Evolutionary conservation across 163 green algal genomes (phyloP), one percentile per base, ranked within the genome.

Genomic region (Volvox carteri): DNA sequence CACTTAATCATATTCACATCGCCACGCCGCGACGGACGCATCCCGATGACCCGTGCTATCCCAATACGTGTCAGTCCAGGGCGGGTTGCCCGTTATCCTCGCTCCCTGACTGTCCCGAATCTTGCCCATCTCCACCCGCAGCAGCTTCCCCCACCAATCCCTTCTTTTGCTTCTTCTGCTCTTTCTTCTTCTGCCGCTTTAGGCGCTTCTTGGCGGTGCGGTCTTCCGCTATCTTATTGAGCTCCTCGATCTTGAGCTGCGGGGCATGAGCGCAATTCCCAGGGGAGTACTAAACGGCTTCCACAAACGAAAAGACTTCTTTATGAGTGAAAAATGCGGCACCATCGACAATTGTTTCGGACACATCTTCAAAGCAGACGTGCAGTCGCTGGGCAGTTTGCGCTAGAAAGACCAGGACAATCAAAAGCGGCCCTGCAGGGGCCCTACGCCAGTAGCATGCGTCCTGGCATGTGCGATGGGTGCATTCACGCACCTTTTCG

Each of bases 151-250:
- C 62, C 46, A 3, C 65, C 48, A 5, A 1, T 39, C 46, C 73
- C 33, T 85, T 84, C 25, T 87, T 79, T 25, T 67, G 23, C 39
- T 86, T 90, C 41, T 85, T 84, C 78, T 90, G 74, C 21, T 78
- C 35, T 90, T 97, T 97, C 79, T 96, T 95, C 79, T 96, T 98
- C 42, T 93, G 75, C n/a, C 96, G 89, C 90, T 97, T 96, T 7
- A 92, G 91, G n/a, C 95, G 76, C 79, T 90, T 90, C 84, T 96
- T 97, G 0, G 94, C 95, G 18, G 95, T 97, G n/a, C 90, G 88
- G 48, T 92, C 90, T 70, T 96, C 95, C 11, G 77, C 76, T 67
- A 73, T 39, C 78, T 87, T 83, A 2, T 90, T 75, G 65, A 83
- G 48, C 88, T 90, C 80, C 16, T 91, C 87, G 11, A 93, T 46